These are phyloP conservation scores for Brasenia schreberi DNA, from an alignment of 164 flowering plant species.

Conservation along the genomic window DNA sequence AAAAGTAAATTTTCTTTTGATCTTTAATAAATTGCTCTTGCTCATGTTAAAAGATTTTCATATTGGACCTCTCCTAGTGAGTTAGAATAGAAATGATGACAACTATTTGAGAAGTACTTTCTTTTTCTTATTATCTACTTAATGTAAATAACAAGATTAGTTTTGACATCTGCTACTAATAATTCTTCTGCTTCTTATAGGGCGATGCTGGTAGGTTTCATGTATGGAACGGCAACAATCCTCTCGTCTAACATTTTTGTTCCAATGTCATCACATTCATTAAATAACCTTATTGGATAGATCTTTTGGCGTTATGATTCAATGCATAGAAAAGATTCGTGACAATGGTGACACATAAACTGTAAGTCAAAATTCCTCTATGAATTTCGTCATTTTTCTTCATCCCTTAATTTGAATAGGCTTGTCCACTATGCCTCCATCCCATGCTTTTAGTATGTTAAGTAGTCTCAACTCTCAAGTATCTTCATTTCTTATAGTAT, in stretches of 20 bases:
- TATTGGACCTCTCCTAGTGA: no score
- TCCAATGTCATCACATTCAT: slow-evolving; percentile 80
- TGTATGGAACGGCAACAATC: slow-evolving; percentile 60
- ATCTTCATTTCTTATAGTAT: no score
- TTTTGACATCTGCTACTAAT: no score
- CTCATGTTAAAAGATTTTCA: background rate
- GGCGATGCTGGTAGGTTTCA: slow-evolving; percentile 79
- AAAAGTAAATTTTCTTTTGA: no score
- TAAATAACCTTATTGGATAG: slow-evolving; percentile 79
- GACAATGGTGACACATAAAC: background rate
- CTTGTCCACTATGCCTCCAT: background rate
- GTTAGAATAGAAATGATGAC: no score
- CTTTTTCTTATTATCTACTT: no score
- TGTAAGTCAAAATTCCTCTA: background rate
- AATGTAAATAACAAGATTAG: no score
- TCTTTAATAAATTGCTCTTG: no score
- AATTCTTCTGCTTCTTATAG: slow-evolving; percentile 23
- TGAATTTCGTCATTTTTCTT: background rate
- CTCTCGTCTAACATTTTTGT: slow-evolving; percentile 54
- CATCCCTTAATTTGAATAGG: background rate
- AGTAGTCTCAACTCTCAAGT: no score
- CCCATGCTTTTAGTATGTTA: no score
- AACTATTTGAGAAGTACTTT: no score
- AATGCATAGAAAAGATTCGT: slow-evolving; percentile 6
- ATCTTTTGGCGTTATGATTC: slow-evolving; percentile 50